Percentiles rank a stretch among this genome's conserved stretches.
Evolutionary conservation across 345 rosid genomes (phyloP).

Genomic region (Eucalyptus pauciflora): DNA sequence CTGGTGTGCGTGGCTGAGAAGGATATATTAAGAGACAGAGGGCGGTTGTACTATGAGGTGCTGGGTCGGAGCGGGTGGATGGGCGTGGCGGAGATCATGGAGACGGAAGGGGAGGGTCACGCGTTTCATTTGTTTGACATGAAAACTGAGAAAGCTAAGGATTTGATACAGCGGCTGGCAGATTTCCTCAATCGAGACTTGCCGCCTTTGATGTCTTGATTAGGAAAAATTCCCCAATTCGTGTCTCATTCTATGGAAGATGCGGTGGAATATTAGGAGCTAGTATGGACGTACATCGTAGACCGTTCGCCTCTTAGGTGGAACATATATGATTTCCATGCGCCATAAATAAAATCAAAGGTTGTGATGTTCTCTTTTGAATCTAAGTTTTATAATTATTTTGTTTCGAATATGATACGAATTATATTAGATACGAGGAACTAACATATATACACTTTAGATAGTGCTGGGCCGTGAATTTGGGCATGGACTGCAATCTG

Average conservation of each 20-base stretch:
- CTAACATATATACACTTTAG: background rate
- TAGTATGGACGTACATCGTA: background rate
- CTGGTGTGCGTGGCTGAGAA: constrained; percentile 47
- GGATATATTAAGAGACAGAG: constrained; percentile 32
- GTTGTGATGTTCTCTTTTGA: background rate
- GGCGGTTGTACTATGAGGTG: constrained; percentile 24
- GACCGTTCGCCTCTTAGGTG: background rate
- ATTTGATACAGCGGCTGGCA: constrained; percentile 4
- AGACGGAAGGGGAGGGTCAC: background rate
- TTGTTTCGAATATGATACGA: background rate
- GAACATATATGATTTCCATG: background rate
- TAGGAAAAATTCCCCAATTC: no score
- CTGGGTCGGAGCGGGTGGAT: constrained; percentile 34
- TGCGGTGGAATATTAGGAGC: background rate
- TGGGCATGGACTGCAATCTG: no score
- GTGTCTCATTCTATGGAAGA: background rate
- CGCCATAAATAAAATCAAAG: background rate
- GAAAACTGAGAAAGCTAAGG: background rate
- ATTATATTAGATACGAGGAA: background rate
- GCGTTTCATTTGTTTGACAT: background rate
- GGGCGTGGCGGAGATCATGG: constrained; percentile 29
- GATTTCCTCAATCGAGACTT: constrained; percentile 17
- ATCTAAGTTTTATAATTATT: no score
- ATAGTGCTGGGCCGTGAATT: background rate
- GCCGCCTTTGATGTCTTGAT: background rate